These are phyloP conservation scores for Camelina laxa DNA, from an alignment of 345 rosid genomes.

Conservation along the genomic window DNA sequence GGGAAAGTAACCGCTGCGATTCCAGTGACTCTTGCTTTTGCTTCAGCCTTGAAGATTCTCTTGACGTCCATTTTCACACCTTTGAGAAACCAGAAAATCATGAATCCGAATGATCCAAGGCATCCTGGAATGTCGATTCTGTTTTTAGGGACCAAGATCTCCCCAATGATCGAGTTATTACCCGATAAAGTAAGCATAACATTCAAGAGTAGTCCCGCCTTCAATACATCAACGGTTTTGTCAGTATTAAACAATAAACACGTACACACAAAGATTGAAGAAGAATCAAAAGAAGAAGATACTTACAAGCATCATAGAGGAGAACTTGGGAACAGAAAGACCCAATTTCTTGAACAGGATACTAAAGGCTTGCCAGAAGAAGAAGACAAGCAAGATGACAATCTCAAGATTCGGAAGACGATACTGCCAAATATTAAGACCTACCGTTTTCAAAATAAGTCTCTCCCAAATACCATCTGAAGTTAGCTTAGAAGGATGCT, in stretches of 20 bases:
- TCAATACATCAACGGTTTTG: background rate
- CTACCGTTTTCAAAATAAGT: accelerated
- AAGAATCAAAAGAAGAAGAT: background rate
- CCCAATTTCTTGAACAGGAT: conserved; percentile 39
- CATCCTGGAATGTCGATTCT: conserved; percentile 42
- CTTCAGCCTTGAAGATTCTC: conserved; percentile 35
- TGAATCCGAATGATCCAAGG: conserved; percentile 48
- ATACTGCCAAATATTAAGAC: conserved; percentile 34
- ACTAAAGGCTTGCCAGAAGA: conserved; percentile 40
- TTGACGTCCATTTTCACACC: conserved; percentile 60
- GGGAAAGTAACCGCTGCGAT: conserved; percentile 41
- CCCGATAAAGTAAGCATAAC: background rate
- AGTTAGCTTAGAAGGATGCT: conserved; percentile 41
- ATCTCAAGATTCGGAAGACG: conserved; percentile 40
- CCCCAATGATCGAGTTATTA: background rate
- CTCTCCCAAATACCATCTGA: conserved; percentile 45
- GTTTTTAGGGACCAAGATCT: conserved; percentile 33
- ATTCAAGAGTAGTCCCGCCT: conserved; percentile 39
- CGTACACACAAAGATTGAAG: background rate
- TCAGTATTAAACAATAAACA: background rate
- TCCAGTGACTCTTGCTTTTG: conserved; percentile 43
- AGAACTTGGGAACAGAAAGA: conserved; percentile 37
- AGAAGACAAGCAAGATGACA: conserved; percentile 23
- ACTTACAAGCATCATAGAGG: conserved; percentile 47
- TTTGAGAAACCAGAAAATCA: conserved; percentile 52